These are phyloP conservation scores for Claviceps fusiformis DNA, from an alignment of 2,329 filamentous ascomycete genomes.

Conservation along the genomic window DNA sequence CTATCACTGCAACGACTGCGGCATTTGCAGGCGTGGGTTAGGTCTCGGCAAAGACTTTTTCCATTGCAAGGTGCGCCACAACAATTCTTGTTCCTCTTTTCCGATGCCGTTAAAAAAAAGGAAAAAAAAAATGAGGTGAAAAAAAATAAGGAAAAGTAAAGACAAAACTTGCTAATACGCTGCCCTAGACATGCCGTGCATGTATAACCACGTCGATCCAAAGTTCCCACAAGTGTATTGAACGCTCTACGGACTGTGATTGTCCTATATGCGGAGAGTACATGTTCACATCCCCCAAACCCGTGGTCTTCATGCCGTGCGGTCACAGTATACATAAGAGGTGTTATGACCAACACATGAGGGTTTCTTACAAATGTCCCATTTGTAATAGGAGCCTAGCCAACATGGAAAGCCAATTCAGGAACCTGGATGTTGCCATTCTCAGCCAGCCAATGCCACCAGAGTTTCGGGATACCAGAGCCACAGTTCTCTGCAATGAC, in stretches of 20 bases:
- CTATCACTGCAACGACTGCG: conserved; percentile 92
- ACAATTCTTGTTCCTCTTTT: not conserved
- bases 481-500: conserved; percentile 85
- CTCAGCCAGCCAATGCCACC: conserved; percentile 81
- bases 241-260: conserved; percentile 85
- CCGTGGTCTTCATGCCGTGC: conserved; percentile 88
- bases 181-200: conserved; percentile 64
- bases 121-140: no score
- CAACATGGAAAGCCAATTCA: conserved; percentile 94
- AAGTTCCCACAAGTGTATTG: conserved; percentile 81
- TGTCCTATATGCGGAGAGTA: conserved; percentile 96
- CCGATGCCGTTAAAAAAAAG: not conserved
- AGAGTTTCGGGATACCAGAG: conserved; percentile 66
- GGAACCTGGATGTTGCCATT: conserved; percentile 79
- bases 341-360: conserved; percentile 81
- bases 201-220: conserved; percentile 85
- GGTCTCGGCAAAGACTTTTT: conserved; percentile 94
- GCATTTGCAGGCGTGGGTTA: conserved; percentile 81
- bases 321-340: conserved; percentile 89
- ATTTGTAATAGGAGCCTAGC: conserved; percentile 94
- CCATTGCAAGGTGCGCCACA: conserved; percentile 71
- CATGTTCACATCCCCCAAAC: conserved; percentile 80
- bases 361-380: conserved; percentile 85
- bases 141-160: no score
- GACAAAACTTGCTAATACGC: not conserved